A percentile compares a stretch with the other conserved stretches of the same genome.
phyloP scores from a whole-genome alignment of 352 stramenopile genomes.

The Blastocystis sp. region DNA sequence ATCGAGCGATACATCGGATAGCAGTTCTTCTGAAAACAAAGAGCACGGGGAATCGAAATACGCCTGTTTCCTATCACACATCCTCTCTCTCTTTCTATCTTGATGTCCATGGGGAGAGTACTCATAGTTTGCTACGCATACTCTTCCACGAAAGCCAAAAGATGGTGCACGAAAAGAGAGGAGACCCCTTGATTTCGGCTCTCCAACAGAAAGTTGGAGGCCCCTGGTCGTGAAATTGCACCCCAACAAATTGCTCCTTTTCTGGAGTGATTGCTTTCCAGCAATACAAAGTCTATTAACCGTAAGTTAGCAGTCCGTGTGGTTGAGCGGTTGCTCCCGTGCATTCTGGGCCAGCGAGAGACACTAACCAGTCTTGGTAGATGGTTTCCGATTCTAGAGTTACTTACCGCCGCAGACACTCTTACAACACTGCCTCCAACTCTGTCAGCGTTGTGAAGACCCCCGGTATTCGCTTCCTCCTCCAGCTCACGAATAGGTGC shows the following conservation, averaged over 20 bases:
- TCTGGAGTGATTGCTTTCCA: background rate
- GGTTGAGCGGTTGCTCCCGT: too few relatives aligned
- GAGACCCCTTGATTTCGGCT: too few relatives aligned
- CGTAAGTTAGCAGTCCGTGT: slow-evolving; percentile 1
- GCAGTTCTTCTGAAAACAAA: too few relatives aligned
- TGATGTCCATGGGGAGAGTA: too few relatives aligned
- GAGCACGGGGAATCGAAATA: too few relatives aligned
- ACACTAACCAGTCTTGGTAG: background rate
- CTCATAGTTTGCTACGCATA: too few relatives aligned
- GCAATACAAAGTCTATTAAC: slow-evolving; percentile 40
- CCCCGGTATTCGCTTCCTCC: slow-evolving; percentile 79
- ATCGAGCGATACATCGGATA: background rate
- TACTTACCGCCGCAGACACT: slow-evolving; percentile 89
- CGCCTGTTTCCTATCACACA: too few relatives aligned
- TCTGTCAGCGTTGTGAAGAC: slow-evolving; percentile 89
- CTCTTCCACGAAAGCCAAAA: too few relatives aligned
- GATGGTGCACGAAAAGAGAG: too few relatives aligned
- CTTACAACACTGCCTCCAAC: slow-evolving; percentile 92
- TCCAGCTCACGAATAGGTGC: slow-evolving; percentile 76
- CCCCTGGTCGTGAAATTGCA: background rate
- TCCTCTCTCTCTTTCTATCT: too few relatives aligned
- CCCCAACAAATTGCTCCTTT: background rate
- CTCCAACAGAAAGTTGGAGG: too few relatives aligned
- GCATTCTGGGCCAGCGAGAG: background rate
- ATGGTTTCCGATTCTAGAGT: slow-evolving; percentile 91